A percentile compares a stretch with the other conserved stretches of the same genome.
These are phyloP conservation scores for Passiflora organensis DNA, from an alignment of 345 rosid species.

Conservation along the genomic window DNA sequence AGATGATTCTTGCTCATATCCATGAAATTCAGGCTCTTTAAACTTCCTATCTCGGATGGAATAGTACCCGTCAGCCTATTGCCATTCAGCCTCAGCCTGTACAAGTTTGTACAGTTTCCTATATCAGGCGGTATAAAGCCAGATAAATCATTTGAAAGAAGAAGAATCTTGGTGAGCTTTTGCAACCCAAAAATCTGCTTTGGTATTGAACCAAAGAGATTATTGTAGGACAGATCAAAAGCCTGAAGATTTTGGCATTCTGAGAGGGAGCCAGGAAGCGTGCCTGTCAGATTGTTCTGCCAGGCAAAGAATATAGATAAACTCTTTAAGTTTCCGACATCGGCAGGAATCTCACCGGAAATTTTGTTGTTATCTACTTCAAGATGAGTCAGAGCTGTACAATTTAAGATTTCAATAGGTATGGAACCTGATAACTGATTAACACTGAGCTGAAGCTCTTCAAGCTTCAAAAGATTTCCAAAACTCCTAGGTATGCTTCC, in stretches of 20 bases:
- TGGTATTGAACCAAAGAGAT: constrained; percentile 67
- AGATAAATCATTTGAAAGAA: constrained; percentile 70
- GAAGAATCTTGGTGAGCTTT: constrained; percentile 77
- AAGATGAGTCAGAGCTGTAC: constrained; percentile 60
- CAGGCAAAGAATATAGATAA: constrained; percentile 82
- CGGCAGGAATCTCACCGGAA: constrained; percentile 69
- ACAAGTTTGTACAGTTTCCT: constrained; percentile 70
- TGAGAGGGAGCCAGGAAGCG: constrained; percentile 58
- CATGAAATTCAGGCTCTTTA: constrained; percentile 61
- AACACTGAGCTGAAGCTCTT: constrained; percentile 82
- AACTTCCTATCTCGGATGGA: constrained; percentile 68
- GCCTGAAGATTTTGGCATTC: constrained; percentile 75
- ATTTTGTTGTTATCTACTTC: constrained; percentile 75
- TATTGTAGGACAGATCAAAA: constrained; percentile 84
- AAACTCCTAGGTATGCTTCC: constrained; percentile 77
- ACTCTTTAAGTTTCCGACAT: constrained; percentile 56
- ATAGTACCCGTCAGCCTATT: constrained; percentile 67
- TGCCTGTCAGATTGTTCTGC: constrained; percentile 80
- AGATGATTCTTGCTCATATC: constrained; percentile 69
- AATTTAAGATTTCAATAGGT: constrained; percentile 64
- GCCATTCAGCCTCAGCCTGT: constrained; percentile 57
- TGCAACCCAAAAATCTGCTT: constrained; percentile 49
- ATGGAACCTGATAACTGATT: constrained; percentile 76
- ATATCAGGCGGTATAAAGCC: constrained; percentile 76
- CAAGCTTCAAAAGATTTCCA: constrained; percentile 68